These are phyloP conservation scores for Penicillium ochrochloron DNA, from an alignment of 495 filamentous ascomycete genomes.

Conservation along the genomic window DNA sequence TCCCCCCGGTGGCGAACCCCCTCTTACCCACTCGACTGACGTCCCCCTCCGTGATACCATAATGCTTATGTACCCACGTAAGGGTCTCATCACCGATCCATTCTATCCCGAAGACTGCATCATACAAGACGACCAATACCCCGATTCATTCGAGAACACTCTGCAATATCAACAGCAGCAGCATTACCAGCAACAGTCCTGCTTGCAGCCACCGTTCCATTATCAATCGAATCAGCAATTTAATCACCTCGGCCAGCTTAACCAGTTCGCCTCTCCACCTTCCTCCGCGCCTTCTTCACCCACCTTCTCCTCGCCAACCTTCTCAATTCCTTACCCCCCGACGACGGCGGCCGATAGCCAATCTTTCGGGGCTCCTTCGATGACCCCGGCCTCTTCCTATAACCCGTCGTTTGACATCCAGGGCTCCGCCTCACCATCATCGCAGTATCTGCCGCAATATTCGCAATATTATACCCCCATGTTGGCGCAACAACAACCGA, in stretches of 20 bases:
- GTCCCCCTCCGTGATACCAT: conserved; percentile 39
- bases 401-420: conserved; percentile 47
- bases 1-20: conserved; percentile 41
- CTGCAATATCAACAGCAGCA: conserved; percentile 34
- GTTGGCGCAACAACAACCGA: conserved; percentile 49
- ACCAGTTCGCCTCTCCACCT: conserved; percentile 46
- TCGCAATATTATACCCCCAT: conserved; percentile 45
- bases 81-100: conserved; percentile 53
- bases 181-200: conserved; percentile 20
- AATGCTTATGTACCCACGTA: conserved; percentile 57
- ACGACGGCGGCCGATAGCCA: conserved; percentile 38
- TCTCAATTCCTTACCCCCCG: conserved; percentile 42
- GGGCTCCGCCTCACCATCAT: conserved; percentile 39
- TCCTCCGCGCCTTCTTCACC: conserved; percentile 50
- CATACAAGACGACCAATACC: conserved; percentile 54
- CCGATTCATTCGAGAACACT: conserved; percentile 40
- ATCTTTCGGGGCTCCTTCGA: conserved; percentile 51
- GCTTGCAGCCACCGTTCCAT: conserved; percentile 46
- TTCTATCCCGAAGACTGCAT: conserved; percentile 43
- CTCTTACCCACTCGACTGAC: conserved; percentile 34
- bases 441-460: conserved; percentile 40
- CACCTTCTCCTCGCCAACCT: conserved; percentile 47
- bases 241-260: conserved; percentile 3
- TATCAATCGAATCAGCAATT: conserved; percentile 34
- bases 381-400: conserved; percentile 52